Percentiles rank a stretch among this genome's conserved stretches.
Conservation (phyloP, 139 green algal genomes). For the Raphidocelis subcapitata region DNA sequence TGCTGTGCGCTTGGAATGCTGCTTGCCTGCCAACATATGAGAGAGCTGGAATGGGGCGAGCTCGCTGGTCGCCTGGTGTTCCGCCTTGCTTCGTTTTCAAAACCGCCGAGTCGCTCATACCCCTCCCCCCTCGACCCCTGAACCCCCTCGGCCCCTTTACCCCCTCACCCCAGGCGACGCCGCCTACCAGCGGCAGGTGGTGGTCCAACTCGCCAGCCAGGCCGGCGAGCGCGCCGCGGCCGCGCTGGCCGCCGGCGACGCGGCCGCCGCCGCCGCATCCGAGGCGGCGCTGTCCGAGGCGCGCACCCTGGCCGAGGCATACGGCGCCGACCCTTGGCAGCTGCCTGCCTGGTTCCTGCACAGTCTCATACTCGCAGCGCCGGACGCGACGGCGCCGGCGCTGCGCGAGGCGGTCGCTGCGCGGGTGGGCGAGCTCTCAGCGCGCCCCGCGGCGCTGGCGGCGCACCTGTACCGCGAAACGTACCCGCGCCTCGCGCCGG, state of each 20-base stretch:
- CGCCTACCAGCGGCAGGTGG: conserved; percentile 6
- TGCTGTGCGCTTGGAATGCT: neutral
- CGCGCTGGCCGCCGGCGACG: neutral
- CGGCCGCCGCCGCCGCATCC: neutral
- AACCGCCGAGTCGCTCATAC: too few species aligned
- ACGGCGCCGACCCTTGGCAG: conserved; percentile 21
- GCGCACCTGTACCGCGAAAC: conserved; percentile 12
- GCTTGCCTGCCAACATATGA: neutral
- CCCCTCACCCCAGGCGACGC: conserved; percentile 21
- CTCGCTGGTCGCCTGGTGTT: neutral
- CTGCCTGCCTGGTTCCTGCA: conserved; percentile 18
- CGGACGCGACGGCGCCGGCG: conserved; percentile 5
- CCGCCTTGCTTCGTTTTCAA: neutral
- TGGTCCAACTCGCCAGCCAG: conserved; percentile 17
- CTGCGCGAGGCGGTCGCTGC: neutral
- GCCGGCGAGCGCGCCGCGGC: conserved; percentile 12
- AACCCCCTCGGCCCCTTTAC: too few species aligned
- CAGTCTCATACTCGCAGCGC: conserved; percentile 1
- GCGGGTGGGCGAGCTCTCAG: neutral
- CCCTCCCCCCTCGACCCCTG: too few species aligned
- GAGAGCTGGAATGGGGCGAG: neutral
- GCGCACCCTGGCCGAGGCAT: conserved; percentile 10
- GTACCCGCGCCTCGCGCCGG: conserved; percentile 16
- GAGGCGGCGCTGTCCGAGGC: conserved; percentile 4
- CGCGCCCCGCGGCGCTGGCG: conserved; percentile 10